Percentiles rank a stretch among this genome's conserved stretches.
Conservation (phyloP, 2,329 filamentous ascomycete genomes). For the Alternaria dauci region DNA sequence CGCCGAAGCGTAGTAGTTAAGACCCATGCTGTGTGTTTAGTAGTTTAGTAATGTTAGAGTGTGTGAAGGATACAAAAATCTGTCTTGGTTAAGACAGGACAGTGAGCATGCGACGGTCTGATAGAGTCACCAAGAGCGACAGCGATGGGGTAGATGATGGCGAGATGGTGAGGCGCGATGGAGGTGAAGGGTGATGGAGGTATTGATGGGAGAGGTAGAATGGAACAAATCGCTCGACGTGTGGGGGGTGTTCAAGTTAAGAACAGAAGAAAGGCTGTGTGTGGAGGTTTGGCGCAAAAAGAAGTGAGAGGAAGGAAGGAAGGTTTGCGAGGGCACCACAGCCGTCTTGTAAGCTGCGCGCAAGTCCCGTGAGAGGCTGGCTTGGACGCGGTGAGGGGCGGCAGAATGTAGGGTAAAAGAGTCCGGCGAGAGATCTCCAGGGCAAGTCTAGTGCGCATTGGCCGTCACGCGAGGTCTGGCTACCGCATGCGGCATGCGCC, state of each 20-base stretch:
- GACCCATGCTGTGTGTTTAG: constrained; percentile 55
- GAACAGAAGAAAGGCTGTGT: constrained; percentile 26
- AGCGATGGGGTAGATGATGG: constrained; percentile 29
- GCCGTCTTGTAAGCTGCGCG: constrained; percentile 49
- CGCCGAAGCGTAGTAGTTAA: constrained; percentile 58
- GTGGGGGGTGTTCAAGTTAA: constrained; percentile 16
- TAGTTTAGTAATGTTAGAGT: constrained; percentile 41
- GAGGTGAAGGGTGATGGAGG: constrained; percentile 21
- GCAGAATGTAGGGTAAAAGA: constrained; percentile 35
- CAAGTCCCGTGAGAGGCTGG: constrained; percentile 48
- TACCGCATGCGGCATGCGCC: constrained; percentile 21
- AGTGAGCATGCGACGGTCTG: constrained; percentile 38
- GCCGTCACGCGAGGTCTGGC: constrained; percentile 18
- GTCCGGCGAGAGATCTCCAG: constrained; percentile 27
- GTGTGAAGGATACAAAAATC: constrained; percentile 45
- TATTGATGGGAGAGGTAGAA: constrained; percentile 23
- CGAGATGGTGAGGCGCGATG: constrained; percentile 27
- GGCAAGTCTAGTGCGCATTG: constrained; percentile 30
- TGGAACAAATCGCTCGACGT: constrained; percentile 15
- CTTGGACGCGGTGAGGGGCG: constrained; percentile 27
- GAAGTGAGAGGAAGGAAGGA: constrained; percentile 48
- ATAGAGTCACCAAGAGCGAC: constrained; percentile 35
- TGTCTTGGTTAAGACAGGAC: constrained; percentile 35
- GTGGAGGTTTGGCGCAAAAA: constrained; percentile 34
- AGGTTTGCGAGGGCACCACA: constrained; percentile 42